Evolutionary conservation across 805 yeast species (phyloP).

Genomic region (Torulaspora quercuum): DNA sequence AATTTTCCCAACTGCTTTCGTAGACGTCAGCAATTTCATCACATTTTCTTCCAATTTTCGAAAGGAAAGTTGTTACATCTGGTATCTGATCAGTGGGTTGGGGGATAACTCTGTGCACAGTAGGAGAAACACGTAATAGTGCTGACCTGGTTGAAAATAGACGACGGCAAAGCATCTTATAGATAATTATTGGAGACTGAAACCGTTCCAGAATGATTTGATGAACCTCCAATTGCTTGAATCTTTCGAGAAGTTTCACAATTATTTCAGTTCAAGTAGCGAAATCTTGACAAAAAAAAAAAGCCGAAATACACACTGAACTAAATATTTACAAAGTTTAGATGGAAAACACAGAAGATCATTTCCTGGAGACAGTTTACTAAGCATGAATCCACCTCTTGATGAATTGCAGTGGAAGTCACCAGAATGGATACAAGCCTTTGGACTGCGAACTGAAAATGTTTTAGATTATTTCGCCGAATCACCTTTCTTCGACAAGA

Average conservation of each 20-base stretch:
- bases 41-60: slow-evolving; percentile 73
- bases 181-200: no score
- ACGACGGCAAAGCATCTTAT: slow-evolving; percentile 18
- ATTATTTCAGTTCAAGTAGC: no score
- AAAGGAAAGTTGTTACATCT: slow-evolving; percentile 69
- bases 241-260: no score
- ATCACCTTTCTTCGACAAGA: slow-evolving; percentile 91
- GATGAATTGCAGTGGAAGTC: slow-evolving; percentile 96
- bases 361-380: no score
- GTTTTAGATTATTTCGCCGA: slow-evolving; percentile 90
- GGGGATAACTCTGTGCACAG: slow-evolving; percentile 36
- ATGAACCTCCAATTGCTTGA: no score
- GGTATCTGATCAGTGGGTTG: slow-evolving; percentile 54
- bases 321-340: no score
- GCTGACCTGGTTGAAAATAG: slow-evolving; percentile 11
- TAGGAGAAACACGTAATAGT: slow-evolving; percentile 14
- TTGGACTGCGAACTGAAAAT: slow-evolving; percentile 82
- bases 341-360: no score
- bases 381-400: slow-evolving; percentile 40
- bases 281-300: no score
- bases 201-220: no score
- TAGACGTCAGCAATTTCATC: slow-evolving; percentile 70
- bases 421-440: slow-evolving; percentile 94
- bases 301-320: no score
- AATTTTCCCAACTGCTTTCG: slow-evolving; percentile 59